phyloP scores from a whole-genome alignment of 1,139 yeast genomes.

The Neolecta irregularis region DNA sequence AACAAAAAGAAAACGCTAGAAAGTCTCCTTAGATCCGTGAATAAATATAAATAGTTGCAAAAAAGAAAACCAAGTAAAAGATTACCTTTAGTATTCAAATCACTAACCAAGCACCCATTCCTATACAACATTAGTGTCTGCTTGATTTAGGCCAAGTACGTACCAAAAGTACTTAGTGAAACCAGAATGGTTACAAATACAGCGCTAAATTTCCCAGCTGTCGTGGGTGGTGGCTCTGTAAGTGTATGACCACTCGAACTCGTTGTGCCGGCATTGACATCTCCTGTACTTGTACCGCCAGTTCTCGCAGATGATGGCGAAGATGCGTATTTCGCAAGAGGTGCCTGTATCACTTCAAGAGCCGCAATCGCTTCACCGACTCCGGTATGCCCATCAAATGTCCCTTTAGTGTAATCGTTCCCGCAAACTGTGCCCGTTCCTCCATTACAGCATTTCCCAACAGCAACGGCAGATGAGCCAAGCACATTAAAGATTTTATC shows the following conservation, averaged over 20 bases:
- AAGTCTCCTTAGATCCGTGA: no score
- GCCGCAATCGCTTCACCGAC: no score
- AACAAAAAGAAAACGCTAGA: no score
- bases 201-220: slow-evolving; percentile 75
- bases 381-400: slow-evolving; percentile 69
- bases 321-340: slow-evolving; percentile 27
- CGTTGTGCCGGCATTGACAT: slow-evolving; percentile 21
- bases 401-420: no score
- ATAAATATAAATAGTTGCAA: no score
- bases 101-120: no score
- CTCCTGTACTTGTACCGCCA: slow-evolving; percentile 35
- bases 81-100: no score
- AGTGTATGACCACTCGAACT: slow-evolving; percentile 5
- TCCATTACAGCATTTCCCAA: slow-evolving; percentile 60
- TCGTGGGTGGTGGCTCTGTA: slow-evolving; percentile 30
- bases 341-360: slow-evolving; percentile 44
- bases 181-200: slow-evolving; percentile 71
- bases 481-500: slow-evolving; percentile 33
- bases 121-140: no score
- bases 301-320: slow-evolving; percentile 31
- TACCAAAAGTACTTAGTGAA: slow-evolving; percentile 49
- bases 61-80: no score
- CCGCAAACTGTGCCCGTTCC: no score
- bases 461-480: slow-evolving; percentile 42
- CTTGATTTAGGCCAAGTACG: no score